Evolutionary conservation across 805 yeast genomes (phyloP).

Genomic region (Candida xyloterini): DNA sequence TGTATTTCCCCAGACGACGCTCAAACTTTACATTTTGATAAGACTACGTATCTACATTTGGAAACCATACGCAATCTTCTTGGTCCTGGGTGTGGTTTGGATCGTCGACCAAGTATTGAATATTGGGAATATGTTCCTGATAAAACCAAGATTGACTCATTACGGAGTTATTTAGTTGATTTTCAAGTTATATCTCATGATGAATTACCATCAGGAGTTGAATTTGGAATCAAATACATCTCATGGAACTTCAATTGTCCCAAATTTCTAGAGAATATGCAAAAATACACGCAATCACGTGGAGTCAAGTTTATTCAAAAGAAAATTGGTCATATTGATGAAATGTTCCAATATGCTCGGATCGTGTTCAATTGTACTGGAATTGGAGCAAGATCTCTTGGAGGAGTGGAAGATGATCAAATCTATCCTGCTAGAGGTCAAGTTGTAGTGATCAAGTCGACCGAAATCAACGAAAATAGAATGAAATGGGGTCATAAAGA

Average conservation of each 20-base stretch:
- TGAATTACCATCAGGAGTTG: constrained; percentile 50
- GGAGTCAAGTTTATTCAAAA: constrained; percentile 54
- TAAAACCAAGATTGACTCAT: constrained; percentile 43
- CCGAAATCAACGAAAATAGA: constrained; percentile 58
- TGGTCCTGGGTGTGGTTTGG: constrained; percentile 52
- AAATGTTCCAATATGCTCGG: constrained; percentile 46
- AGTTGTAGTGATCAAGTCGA: constrained; percentile 69
- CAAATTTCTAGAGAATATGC: constrained; percentile 47
- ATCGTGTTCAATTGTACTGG: constrained; percentile 77
- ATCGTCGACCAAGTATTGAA: constrained; percentile 53
- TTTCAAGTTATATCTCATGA: constrained; percentile 35
- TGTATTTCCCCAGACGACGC: constrained; percentile 58
- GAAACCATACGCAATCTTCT: constrained; percentile 40
- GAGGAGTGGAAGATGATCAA: constrained; percentile 60
- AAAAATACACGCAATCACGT: constrained; percentile 37
- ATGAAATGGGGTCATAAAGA: constrained; percentile 59
- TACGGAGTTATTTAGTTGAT: constrained; percentile 48
- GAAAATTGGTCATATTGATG: constrained; percentile 50
- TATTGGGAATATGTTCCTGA: constrained; percentile 53
- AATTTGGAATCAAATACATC: constrained; percentile 52
- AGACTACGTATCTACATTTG: constrained; percentile 52
- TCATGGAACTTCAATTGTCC: constrained; percentile 78
- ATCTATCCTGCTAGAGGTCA: constrained; percentile 80
- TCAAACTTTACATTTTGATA: constrained; percentile 50
- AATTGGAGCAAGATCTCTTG: constrained; percentile 58